phyloP scores from a whole-genome alignment of 1,284 basidiomycete species.

The Leccinum subrobustum region DNA sequence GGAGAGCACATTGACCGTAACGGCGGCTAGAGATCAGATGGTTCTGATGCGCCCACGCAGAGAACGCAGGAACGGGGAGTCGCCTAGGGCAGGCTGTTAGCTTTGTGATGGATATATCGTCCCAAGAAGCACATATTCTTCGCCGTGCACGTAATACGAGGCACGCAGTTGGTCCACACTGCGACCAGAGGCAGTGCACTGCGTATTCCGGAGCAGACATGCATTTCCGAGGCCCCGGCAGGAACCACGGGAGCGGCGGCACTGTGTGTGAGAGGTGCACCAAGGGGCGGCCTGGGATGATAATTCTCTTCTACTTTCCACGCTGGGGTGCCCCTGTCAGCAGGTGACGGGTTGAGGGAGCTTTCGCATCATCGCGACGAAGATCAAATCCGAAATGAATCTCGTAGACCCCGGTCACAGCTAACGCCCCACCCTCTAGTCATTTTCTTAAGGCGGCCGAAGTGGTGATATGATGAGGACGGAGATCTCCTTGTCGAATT shows the following conservation, averaged over 20 bases:
- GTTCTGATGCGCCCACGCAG: slow-evolving; percentile 21
- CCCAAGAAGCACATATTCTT: slow-evolving; percentile 6
- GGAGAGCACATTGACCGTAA: slow-evolving; percentile 9
- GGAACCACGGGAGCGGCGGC: slow-evolving; percentile 2
- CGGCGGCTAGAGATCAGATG: slow-evolving; percentile 19
- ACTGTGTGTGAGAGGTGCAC: slow-evolving; percentile 14
- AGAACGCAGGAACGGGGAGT: background rate
- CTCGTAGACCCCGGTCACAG: slow-evolving; percentile 15
- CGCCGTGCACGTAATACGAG: slow-evolving; percentile 8
- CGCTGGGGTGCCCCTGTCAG: slow-evolving; percentile 30
- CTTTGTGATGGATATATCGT: background rate
- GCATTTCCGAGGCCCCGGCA: slow-evolving; percentile 24
- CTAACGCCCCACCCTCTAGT: background rate
- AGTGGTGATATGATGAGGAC: background rate
- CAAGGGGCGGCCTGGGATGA: slow-evolving; percentile 18
- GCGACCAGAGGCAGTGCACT: background rate
- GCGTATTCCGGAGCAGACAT: background rate
- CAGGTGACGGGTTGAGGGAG: slow-evolving; percentile 13
- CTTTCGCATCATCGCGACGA: slow-evolving; percentile 31
- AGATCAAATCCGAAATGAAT: slow-evolving; percentile 25
- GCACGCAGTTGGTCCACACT: background rate
- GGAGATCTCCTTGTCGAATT: background rate
- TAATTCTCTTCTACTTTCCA: slow-evolving; percentile 25
- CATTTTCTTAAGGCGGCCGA: slow-evolving; percentile 5
- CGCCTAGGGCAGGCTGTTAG: background rate